phyloP scores from a whole-genome alignment of 257 asterid genomes.

The Plectranthus barbatus region DNA sequence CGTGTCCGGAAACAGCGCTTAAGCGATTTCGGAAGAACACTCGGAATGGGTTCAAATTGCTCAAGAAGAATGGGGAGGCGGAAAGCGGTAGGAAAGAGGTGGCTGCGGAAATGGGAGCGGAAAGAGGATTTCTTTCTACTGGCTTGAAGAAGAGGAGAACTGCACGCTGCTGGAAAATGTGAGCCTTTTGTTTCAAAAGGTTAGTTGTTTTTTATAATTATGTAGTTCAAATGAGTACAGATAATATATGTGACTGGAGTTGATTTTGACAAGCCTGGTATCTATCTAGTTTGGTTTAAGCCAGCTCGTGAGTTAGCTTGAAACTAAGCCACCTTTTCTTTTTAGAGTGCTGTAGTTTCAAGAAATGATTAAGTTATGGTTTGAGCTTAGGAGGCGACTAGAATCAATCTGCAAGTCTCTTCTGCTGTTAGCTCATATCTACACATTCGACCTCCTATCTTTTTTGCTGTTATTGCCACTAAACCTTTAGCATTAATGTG shows the following conservation, averaged over 20 bases:
- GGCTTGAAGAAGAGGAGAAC: constrained; percentile 68
- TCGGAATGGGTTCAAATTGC: constrained; percentile 17
- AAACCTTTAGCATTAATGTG: too few relatives aligned
- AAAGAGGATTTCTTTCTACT: constrained; percentile 37
- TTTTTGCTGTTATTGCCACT: not conserved
- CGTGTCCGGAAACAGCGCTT: constrained; percentile 29
- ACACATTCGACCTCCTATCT: not conserved
- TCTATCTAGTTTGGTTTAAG: not conserved
- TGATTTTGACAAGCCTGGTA: not conserved
- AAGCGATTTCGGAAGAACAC: constrained; percentile 26
- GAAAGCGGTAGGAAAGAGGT: not conserved
- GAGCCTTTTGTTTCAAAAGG: constrained; percentile 66
- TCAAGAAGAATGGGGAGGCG: too few relatives aligned
- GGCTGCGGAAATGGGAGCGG: constrained; percentile 28
- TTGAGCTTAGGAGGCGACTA: not conserved
- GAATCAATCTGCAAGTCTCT: not conserved
- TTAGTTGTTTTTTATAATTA: not conserved
- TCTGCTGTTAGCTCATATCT: not conserved
- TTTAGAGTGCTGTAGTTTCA: not conserved
- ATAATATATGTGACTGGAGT: too few relatives aligned
- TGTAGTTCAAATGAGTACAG: not conserved
- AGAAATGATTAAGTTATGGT: not conserved
- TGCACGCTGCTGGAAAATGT: constrained; percentile 40
- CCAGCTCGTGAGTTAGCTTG: not conserved
- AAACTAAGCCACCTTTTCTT: not conserved